Evolutionary conservation across 2,329 filamentous ascomycete genomes (phyloP), one percentile per base, ranked within the genome.

Genomic region (Alternaria brassicae): DNA sequence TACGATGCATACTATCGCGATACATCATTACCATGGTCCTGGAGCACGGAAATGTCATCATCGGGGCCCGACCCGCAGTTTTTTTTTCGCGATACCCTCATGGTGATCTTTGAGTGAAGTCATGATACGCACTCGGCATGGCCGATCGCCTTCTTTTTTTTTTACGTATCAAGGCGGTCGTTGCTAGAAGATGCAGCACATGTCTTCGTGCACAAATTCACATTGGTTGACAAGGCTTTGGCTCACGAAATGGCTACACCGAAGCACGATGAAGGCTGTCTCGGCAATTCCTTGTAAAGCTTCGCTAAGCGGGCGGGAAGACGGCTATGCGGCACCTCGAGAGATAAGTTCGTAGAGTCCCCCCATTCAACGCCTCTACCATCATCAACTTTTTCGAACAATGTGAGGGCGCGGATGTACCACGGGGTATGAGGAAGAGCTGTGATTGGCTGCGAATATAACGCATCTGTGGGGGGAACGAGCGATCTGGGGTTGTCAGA

Each of bases 201-300:
- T 52, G 49, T 41, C 49, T 41, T 32, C 36, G 13, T 6, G 17
- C 9, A 10, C 5, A 13, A 36, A 30, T 30, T 37, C 37, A 30
- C 19, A 51, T n/a, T 56, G 54, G 39, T 30, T 7, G 23, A 17
- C 42, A 49, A 55, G 44, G 9, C 30, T 48, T 27, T 48, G 30
- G 4, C 30, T 47, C 28, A 47, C n/a, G 42, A n/a, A 34, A 32
- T 32, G 7, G 36, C 36, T 15, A n/a, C 15, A 32, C 42, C 37
- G 53, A 58, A 58, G 56, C 56, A 49, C 23, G 23, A 32, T 23
- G 42, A 48, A 54, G 41, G 23, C 6, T 42, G 23, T 23, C 56
- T 49, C 23, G 56, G 56, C 50, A 53, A 41, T 25, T 25, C 36
- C 52, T 49, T 54, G 42, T 23, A 44, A 55, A 30, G 56, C 56